Base-by-base conservation (phyloP, 176 grass and related monocot species). In the Hordeum marinum region DNA sequence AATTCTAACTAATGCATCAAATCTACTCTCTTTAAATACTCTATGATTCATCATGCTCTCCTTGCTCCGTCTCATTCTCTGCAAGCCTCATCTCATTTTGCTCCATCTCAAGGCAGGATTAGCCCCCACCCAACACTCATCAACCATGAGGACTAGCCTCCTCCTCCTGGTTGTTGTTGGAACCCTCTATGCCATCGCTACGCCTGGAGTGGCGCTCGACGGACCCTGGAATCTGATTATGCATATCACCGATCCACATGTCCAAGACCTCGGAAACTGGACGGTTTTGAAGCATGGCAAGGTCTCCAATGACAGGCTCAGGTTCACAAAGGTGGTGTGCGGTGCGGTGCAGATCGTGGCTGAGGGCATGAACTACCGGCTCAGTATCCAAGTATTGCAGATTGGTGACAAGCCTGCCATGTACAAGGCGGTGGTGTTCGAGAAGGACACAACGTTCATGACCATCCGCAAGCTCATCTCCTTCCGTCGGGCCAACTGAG, bases 381-480 rank as follows among this genome's bases (percentile, higher is more conserved):
- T 94, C 24, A 29, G 34, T 24, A 17, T 94, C 0, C 26, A 68
- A 25, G 78, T 87, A 13, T 48, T 14, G 11, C 27, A 29, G 12
- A n/a, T 0, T 3, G 14, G 9, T 3, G 92, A 76, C 32, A 54
- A 29, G 6, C 12, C 12, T 8, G 42, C 14, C 12, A 29, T 39
- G 68, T 94, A 94, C 52, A 41, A 77, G 73, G 89, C 81, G 0
- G 77, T 18, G 36, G 77, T 79, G 59, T 64, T 43, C 37, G 59
- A 64, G 59, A 23, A 21, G 77, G 57, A 18, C 58, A 14, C 54
- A 17, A 8, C 67, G 36, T 42, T 9, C 37, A 64, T 4, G 9
- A 31, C 24, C 39, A 6, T 12, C 4, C 23, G 59, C 40, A 45
- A 29, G 14, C 77, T 79, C 24, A 1, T 64, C 25, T 79, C 77